Conservation (phyloP, 2,329 filamentous ascomycete genomes). For the Pseudopyrenochaeta lycopersici region DNA sequence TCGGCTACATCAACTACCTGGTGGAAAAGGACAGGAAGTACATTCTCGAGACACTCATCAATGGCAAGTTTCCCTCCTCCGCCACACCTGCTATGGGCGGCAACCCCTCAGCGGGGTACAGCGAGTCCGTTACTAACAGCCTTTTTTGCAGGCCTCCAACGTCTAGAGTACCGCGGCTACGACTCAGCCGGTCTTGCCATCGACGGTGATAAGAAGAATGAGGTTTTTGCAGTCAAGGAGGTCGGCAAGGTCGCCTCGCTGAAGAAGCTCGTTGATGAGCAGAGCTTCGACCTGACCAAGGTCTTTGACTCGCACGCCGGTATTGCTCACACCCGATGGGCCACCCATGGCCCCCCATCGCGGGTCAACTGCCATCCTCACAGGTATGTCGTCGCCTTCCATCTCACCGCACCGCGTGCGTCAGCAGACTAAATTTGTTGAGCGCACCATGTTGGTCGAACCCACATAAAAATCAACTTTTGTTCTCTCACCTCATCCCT, state of each 20-base stretch:
- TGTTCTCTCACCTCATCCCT: too few species aligned
- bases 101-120: slow-evolving; percentile 10
- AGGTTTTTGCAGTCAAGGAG: slow-evolving; percentile 97
- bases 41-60: slow-evolving; percentile 94
- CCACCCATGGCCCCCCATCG: slow-evolving; percentile 94
- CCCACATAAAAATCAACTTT: too few species aligned
- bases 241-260: slow-evolving; percentile 99
- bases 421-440: too few species aligned
- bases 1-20: slow-evolving; percentile 99
- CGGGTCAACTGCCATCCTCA: slow-evolving; percentile 98
- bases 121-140: slow-evolving; percentile 32
- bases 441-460: slow-evolving; percentile 3
- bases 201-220: slow-evolving; percentile 98
- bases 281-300: slow-evolving; percentile 86
- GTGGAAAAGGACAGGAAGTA: slow-evolving; percentile 98
- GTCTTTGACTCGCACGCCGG: slow-evolving; percentile 97
- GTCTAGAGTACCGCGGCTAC: slow-evolving; percentile 98
- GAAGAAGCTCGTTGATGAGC: slow-evolving; percentile 87
- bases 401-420: too few species aligned
- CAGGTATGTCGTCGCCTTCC: slow-evolving; percentile 68
- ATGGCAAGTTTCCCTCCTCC: slow-evolving; percentile 70
- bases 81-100: slow-evolving; percentile 9
- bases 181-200: slow-evolving; percentile 96
- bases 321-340: slow-evolving; percentile 99
- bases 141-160: slow-evolving; percentile 75